Percentiles rank a stretch among this genome's conserved stretches.
Conservation (phyloP, 345 rosid genomes). For the Geranium brycei region DNA sequence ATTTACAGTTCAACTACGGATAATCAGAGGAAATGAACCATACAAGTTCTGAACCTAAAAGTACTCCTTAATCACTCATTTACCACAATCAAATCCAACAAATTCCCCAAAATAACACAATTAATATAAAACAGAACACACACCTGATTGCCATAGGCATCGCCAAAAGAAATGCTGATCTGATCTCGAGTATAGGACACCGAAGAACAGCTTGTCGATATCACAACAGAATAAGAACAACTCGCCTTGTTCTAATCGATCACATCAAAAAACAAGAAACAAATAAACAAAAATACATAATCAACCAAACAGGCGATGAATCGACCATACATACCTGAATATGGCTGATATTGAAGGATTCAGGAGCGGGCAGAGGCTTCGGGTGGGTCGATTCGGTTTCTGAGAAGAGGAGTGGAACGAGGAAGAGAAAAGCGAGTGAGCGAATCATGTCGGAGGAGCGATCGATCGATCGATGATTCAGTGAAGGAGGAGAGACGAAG, state of each 20-base stretch:
- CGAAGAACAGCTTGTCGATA: constrained; percentile 83
- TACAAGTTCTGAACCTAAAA: too few species aligned
- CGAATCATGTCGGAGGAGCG: too few species aligned
- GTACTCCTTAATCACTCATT: too few species aligned
- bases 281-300: neutral
- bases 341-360: constrained; percentile 42
- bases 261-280: neutral
- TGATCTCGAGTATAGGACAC: constrained; percentile 61
- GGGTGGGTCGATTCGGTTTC: constrained; percentile 17
- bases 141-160: constrained; percentile 92
- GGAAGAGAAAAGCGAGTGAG: too few species aligned
- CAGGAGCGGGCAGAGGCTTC: constrained; percentile 19
- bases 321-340: constrained; percentile 32
- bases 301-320: neutral
- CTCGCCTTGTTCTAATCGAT: constrained; percentile 27
- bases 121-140: neutral
- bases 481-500: too few species aligned
- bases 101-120: neutral
- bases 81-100: neutral
- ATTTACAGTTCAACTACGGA: too few species aligned
- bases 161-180: constrained; percentile 80
- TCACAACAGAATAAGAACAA: constrained; percentile 51
- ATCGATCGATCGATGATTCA: too few species aligned
- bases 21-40: too few species aligned
- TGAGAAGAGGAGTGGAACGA: neutral